Evolutionary conservation across 139 green algal species (phyloP).

Genomic region (Limnomonas spitsbergensis): DNA sequence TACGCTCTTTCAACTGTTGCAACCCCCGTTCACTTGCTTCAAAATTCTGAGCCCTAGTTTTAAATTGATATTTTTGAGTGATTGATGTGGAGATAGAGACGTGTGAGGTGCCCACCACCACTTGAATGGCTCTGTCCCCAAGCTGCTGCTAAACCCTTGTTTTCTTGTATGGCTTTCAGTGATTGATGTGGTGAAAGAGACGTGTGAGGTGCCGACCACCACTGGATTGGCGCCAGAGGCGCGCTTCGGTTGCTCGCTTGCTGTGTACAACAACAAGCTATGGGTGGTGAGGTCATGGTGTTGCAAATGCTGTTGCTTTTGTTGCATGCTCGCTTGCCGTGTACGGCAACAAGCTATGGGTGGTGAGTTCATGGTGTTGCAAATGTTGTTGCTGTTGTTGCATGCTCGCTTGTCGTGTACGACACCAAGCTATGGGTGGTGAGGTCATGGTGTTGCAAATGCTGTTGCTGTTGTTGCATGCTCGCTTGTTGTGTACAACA

Average conservation of each 20-base stretch:
- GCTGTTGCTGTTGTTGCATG: too few species aligned
- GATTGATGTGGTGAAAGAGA: slow-evolving; percentile 15
- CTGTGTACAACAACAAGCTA: slow-evolving; percentile 7
- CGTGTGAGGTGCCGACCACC: background rate
- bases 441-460: too few species aligned
- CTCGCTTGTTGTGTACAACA: too few species aligned
- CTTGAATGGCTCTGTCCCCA: too few species aligned
- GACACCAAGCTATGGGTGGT: slow-evolving; percentile 29
- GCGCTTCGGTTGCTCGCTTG: slow-evolving; percentile 33
- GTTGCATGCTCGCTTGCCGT: too few species aligned
- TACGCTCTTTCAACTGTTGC: too few species aligned
- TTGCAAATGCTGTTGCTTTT: too few species aligned
- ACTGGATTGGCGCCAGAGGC: slow-evolving; percentile 10
- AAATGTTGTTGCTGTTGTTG: too few species aligned
- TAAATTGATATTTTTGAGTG: background rate
- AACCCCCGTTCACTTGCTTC: too few species aligned
- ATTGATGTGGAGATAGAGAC: background rate
- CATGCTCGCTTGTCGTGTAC: slow-evolving; percentile 19
- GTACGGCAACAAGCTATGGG: too few species aligned
- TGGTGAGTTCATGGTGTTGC: too few species aligned
- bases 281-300: slow-evolving; percentile 38
- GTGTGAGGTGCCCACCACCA: background rate
- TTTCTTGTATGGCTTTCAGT: slow-evolving; percentile 2
- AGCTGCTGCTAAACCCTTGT: background rate
- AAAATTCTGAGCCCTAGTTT: background rate